These are phyloP conservation scores for Rubia tinctorum DNA, from an alignment of 305 asterid species.

Conservation along the genomic window DNA sequence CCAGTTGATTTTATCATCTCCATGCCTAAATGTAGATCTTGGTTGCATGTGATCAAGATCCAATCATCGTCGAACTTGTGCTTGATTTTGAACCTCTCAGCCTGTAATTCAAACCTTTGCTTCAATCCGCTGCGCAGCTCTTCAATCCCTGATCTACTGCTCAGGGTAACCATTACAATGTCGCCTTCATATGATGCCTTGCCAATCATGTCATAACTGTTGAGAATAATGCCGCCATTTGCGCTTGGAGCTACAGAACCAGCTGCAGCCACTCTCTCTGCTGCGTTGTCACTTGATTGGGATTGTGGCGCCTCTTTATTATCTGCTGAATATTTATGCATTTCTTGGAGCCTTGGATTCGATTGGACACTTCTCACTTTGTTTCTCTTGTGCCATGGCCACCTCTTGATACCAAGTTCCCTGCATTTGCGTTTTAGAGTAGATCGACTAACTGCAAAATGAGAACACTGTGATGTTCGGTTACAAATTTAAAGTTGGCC, in stretches of 20 bases:
- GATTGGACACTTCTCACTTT: neutral
- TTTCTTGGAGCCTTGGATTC: neutral
- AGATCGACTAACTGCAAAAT: neutral
- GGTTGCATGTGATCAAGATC: neutral
- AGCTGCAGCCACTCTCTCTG: neutral
- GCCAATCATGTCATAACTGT: neutral
- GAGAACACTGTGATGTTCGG: no score
- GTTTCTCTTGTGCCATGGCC: slow-evolving; percentile 9
- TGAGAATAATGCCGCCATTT: neutral
- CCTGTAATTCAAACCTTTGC: neutral
- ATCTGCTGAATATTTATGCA: neutral
- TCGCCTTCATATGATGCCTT: neutral
- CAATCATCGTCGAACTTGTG: neutral
- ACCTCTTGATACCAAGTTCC: neutral
- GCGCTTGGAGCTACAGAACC: neutral
- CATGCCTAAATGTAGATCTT: neutral
- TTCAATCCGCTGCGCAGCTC: neutral
- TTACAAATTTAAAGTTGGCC: neutral
- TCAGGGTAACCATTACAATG: neutral
- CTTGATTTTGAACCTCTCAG: neutral
- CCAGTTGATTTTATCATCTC: neutral
- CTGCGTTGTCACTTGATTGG: neutral
- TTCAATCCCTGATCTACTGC: neutral
- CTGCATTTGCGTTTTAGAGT: neutral
- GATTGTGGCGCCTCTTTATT: neutral